phyloP scores from a whole-genome alignment of 2,329 filamentous ascomycete genomes.

The Pseudogymnoascus sp. region DNA sequence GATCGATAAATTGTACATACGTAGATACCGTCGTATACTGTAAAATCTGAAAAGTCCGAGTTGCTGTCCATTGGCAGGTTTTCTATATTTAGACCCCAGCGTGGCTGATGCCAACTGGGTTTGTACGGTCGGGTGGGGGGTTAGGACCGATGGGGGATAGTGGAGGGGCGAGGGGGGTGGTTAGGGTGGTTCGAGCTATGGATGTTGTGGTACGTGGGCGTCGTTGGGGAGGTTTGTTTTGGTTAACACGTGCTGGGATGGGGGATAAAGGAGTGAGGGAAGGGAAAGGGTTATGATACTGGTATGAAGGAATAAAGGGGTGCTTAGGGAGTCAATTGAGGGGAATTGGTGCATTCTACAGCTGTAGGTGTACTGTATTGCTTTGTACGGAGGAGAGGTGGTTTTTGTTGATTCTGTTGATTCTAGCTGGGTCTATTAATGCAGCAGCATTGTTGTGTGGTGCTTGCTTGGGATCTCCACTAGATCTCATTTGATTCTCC shows the following conservation, averaged over 20 bases:
- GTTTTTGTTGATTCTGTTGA: background rate
- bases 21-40: no score
- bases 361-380: background rate
- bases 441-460: background rate
- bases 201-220: no score
- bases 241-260: background rate
- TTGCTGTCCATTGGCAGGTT: background rate
- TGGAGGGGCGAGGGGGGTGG: background rate
- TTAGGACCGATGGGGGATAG: background rate
- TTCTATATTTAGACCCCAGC: background rate
- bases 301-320: background rate
- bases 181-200: background rate
- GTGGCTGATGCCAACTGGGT: background rate
- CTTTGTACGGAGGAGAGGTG: background rate
- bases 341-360: background rate
- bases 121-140: background rate
- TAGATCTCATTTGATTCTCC: background rate
- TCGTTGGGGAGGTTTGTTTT: background rate
- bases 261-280: background rate
- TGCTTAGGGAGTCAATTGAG: background rate
- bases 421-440: background rate
- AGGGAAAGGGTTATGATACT: background rate
- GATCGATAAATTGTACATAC: no score
- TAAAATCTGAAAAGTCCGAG: background rate
- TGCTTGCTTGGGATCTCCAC: background rate